phyloP scores from a whole-genome alignment of 2,329 filamentous ascomycete species.

The Epicoccum nigrum region DNA sequence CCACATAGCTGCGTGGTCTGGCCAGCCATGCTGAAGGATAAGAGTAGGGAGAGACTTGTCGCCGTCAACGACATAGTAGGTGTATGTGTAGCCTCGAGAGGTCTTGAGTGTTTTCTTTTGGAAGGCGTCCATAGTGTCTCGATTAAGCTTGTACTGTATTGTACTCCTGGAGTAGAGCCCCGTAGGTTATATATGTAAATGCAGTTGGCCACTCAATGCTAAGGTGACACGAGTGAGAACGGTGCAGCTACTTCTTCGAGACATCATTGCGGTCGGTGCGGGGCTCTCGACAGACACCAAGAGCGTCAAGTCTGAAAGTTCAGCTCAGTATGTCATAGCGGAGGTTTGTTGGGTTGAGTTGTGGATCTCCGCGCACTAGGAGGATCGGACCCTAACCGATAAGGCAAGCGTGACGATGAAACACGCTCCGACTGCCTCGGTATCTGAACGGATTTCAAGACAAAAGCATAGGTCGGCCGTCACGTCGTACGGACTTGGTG shows the following conservation, averaged over 20 bases:
- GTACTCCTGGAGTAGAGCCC: background rate
- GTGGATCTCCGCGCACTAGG: constrained; percentile 5
- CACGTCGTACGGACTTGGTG: too few relatives aligned
- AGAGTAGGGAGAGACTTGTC: constrained; percentile 31
- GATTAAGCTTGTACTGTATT: background rate
- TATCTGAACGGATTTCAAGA: background rate
- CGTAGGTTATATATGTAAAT: background rate
- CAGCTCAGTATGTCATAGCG: constrained; percentile 5
- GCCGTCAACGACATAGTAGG: constrained; percentile 33
- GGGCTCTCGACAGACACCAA: background rate
- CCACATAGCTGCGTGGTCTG: constrained; percentile 56
- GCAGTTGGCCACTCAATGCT: background rate
- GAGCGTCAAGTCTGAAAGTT: background rate
- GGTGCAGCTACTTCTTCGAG: constrained; percentile 1
- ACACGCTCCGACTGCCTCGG: background rate
- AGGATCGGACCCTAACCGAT: background rate
- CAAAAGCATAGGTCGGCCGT: too few relatives aligned
- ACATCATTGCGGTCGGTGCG: background rate
- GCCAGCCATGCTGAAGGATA: constrained; percentile 58
- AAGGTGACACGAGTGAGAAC: background rate
- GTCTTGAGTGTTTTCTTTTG: constrained; percentile 36
- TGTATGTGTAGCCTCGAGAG: constrained; percentile 36
- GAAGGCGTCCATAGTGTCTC: constrained; percentile 32
- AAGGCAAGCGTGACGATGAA: constrained; percentile 2
- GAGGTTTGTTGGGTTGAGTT: constrained; percentile 8